A percentile compares a stretch with the other conserved stretches of the same genome.
phyloP scores from a whole-genome alignment of 1,284 basidiomycete genomes.

The Sphaerobolus stellatus region DNA sequence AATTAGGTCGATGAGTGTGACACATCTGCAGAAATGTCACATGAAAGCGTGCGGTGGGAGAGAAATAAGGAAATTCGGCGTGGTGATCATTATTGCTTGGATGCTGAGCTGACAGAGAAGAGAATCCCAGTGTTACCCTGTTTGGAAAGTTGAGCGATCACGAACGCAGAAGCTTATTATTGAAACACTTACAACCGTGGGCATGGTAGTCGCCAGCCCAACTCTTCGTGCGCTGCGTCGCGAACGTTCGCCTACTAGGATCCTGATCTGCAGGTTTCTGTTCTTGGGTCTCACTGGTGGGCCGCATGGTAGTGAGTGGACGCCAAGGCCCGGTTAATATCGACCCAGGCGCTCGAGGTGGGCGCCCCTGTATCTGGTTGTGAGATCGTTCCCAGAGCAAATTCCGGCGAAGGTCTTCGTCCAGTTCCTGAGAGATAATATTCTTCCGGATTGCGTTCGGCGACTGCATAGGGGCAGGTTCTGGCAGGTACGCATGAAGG shows the following conservation, averaged over 20 bases:
- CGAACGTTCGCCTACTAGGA: constrained; percentile 8
- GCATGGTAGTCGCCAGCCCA: constrained; percentile 70
- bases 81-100: too few species aligned
- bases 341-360: constrained; percentile 3
- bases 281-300: not conserved
- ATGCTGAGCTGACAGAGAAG: too few species aligned
- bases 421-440: constrained; percentile 84
- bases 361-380: constrained; percentile 16
- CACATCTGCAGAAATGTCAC: constrained; percentile 3
- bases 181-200: constrained; percentile 53
- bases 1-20: not conserved
- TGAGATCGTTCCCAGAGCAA: constrained; percentile 77
- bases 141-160: too few species aligned
- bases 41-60: constrained; percentile 2
- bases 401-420: constrained; percentile 80
- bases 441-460: constrained; percentile 81
- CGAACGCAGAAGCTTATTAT: not conserved
- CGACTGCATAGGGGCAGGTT: constrained; percentile 69
- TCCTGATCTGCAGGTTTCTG: not conserved
- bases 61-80: constrained; percentile 5
- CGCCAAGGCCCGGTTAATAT: constrained; percentile 13
- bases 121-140: too few species aligned
- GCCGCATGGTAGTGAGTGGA: not conserved
- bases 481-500: constrained; percentile 71
- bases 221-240: constrained; percentile 51